Base-by-base conservation (phyloP, 257 asterid species). In the Nicotiana benthamiana region DNA sequence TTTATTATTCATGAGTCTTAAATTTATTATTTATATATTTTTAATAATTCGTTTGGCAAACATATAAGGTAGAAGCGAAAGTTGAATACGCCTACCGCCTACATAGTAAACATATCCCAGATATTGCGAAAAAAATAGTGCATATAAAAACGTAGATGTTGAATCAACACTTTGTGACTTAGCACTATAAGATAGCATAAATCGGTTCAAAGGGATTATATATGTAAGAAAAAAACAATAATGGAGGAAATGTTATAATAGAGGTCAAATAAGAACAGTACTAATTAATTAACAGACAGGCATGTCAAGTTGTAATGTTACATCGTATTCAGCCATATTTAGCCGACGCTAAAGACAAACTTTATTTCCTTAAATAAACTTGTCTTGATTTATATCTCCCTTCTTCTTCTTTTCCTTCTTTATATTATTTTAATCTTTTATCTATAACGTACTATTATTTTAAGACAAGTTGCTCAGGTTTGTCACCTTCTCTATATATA, bases 281-380 rank as follows among this genome's bases (percentile, higher is more conserved):
- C 34, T n/a, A 4, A 2, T 18, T n/a, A 4, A 2, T 18, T 32
- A 34, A 0, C 2, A 67, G 53, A 34, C 15, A 68, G n/a, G 40
- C 56, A 22, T 43, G 20, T 22, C 78, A 72, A 72, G 78, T 46
- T 72, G 78, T 72, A 46, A 72, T 22, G 78, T 72, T 43, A 72
- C 78, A 72, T 72, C 60, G 7, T 72, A 1, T 72, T 72, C 60
- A 46, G 24, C 60, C 40, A 13, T 40, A 40, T 40, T 40, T 40
- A 46, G 60, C 78, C 60, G 78, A 46, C 60, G 4, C 22, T 72
- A 22, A 72, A 46, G 16, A 72, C 77, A 43, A 68, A 40, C 11
- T 59, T 27, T 57, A 2, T 15, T 4, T 17, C 60, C 60, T 17
- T 16, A 4, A 53, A 16, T 53, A 53, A 53, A 53, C 60, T 54